Evolutionary conservation across 2,329 filamentous ascomycete species (phyloP), one percentile per base, ranked within the genome.

Genomic region (Tolypocladium amazonense): DNA sequence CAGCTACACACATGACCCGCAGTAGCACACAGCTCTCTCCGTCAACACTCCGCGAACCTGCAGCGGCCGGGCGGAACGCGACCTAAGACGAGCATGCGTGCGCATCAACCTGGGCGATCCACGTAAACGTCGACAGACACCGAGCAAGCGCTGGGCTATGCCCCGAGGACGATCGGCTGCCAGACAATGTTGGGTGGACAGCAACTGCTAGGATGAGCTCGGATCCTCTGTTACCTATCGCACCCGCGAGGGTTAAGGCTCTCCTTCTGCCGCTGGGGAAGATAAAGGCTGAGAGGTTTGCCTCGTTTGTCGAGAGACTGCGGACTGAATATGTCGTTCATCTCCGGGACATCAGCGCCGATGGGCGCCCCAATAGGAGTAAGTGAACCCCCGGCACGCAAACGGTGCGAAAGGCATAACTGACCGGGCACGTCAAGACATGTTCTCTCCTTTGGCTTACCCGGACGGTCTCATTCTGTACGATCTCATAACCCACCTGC

Each of bases 361-460:
- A 96, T 82, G 81, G 84, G 71, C 85, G 90, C 66, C 89, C 91
- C 59, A 89, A 95, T 73, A 87, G 89, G 80, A 96, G 91, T 93
- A 87, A 67, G 70, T 58, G 54, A 57, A 56, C 60, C 58, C 55
- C 3, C 50, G 53, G 43, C 53, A 35, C 23, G 59, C 63, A 23
- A 45, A 30, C 41, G 35, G 4, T 7, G 52, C 58, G 20, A 4
- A 57, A 30, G 14, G 12, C 11, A 57, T 60, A 45, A 59, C 64
- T 71, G 62, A 71, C 62, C 41, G 27, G 30, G 52, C 56, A 58
- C 39, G 58, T 25, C 39, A 58, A 96, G 92, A 91, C 74, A 92
- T 94, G 87, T 97, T 97, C 75, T 96, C 91, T 61, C 93, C 93
- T 47, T 78, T 94, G 68, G 90, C 89, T 18, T 96, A 94, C 73